Base-by-base conservation (phyloP, 2,329 filamentous ascomycete genomes). In the Chrysoporthe puriensis region DNA sequence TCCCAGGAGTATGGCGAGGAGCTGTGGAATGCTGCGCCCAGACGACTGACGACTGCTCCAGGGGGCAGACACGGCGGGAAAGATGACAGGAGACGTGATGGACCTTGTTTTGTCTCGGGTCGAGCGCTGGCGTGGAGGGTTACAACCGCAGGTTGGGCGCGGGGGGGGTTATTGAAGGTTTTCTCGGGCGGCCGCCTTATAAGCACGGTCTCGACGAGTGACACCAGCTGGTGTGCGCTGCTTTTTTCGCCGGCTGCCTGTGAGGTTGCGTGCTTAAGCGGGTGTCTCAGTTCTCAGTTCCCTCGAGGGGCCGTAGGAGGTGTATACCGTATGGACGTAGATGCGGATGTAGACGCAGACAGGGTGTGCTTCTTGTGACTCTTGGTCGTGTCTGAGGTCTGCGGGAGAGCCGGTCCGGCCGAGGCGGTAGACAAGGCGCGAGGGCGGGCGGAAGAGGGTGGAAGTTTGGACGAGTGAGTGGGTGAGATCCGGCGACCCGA, bases 21-120 rank as follows among this genome's bases (percentile, higher is more conserved):
- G 63, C 66, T 44, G 56, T 18, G 59, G 36, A 56, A 63, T 43
- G 56, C 42, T 34, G 43, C 18, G 11, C 36, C n/a, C 42, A 40
- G 46, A 32, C 52, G 21, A 34, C 50, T 48, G 46, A 32, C 52
- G 21, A 34, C 50, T 48, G 58, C 59, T 46, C 40, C 11, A 34
- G 14, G n/a, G 26, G 11, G 43, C n/a, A 26, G 43, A 26, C n/a
- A 32, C 50, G 50, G 50, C 50, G 26, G 21, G 21, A 52, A 54
- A 7, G 26, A 34, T 54, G 50, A 54, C 26, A 26, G 36, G 7
- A 32, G 11, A 52, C 26, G 21, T n/a, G 54, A 56, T 2, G 18
- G 32, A 21, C n/a, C 14, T 18, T 13, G 14, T 2, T 57, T 40
- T 8, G 54, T 57, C 54, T 40, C n/a, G 40, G 8, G 16, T 18